Base-by-base conservation (phyloP, 1,284 basidiomycete species). In the Cronartium quercuum region DNA sequence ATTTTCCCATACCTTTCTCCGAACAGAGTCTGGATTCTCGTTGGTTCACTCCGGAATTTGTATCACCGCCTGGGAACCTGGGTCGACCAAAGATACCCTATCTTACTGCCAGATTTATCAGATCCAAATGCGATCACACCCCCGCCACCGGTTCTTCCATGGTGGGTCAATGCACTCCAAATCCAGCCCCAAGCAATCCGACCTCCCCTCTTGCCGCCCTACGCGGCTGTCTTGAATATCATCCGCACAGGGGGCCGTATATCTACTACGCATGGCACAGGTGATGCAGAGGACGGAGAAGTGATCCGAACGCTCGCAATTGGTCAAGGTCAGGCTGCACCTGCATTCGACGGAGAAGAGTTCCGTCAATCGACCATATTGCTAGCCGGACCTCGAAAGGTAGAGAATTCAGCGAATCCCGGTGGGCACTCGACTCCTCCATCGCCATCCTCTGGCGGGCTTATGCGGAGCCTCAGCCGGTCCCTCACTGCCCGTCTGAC, bases 261-360 rank as follows among this genome's bases (percentile, higher is more conserved):
- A 29, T 61, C 9, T 38, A 1, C 61, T 12, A 64, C 42, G 34
- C 10, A 38, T 7, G 44, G 44, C 34, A 67, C 71, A 18, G 71
- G 64, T 40, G 71, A 75, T 21, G 55, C 55, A 40, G 71, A 75
- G 42, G 71, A 75, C 67, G 57, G 44, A 34, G 71, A 75, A 35
- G 71, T 75, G 55, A 57, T 75, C 29, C 63, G 71, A 13, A 75
- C n/a, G 29, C 47, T 75, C 12, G 71, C 65, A 3, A 75, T 75
- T 40, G 71, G 71, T 10, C 71, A 67, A 75, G 71, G 71, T 44
- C 47, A 67, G n/a, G 63, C 71, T 41, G 71, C 71, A 61, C 71
- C 71, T 44, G 71, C 71, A 10, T 75, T 75, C 41, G 65, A 66
- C 51, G 71, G 71, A n/a, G 71, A 75, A 62, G 71, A 75, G 55